These are phyloP conservation scores for Colletotrichum higginsianum DNA, from an alignment of 2,329 filamentous ascomycete species.

Conservation along the genomic window DNA sequence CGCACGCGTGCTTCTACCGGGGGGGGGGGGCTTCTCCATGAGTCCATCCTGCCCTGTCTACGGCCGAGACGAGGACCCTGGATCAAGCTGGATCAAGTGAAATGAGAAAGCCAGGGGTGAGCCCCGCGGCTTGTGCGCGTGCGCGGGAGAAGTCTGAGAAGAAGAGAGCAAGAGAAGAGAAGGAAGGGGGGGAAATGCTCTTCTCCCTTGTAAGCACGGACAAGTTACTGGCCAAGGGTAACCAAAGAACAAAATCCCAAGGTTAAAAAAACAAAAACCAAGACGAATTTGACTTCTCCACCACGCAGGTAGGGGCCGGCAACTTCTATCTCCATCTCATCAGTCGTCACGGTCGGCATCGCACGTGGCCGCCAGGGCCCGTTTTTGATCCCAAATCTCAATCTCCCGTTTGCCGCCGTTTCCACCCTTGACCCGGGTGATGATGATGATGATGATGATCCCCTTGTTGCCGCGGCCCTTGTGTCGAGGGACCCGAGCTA, in stretches of 20 bases:
- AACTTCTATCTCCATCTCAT: constrained; percentile 32
- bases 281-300: constrained; percentile 30
- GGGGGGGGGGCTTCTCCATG: no score
- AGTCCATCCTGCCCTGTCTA: neutral
- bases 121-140: constrained; percentile 30
- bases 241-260: neutral
- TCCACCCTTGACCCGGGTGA: constrained; percentile 24
- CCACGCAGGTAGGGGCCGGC: constrained; percentile 35
- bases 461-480: neutral
- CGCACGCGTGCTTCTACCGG: constrained; percentile 20
- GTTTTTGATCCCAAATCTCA: constrained; percentile 48
- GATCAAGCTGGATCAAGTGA: constrained; percentile 35
- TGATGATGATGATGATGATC: neutral
- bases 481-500: constrained; percentile 9
- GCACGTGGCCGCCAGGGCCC: constrained; percentile 51
- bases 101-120: constrained; percentile 25
- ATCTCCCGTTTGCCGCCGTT: constrained; percentile 45
- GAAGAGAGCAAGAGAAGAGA: constrained; percentile 17
- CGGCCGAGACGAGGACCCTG: constrained; percentile 34
- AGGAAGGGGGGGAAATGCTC: neutral
- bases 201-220: no score
- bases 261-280: no score
- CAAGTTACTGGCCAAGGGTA: no score
- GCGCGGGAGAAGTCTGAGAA: neutral
- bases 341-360: constrained; percentile 35